These are phyloP conservation scores for Starmera amethionina DNA, from an alignment of 805 yeast genomes.

Conservation along the genomic window DNA sequence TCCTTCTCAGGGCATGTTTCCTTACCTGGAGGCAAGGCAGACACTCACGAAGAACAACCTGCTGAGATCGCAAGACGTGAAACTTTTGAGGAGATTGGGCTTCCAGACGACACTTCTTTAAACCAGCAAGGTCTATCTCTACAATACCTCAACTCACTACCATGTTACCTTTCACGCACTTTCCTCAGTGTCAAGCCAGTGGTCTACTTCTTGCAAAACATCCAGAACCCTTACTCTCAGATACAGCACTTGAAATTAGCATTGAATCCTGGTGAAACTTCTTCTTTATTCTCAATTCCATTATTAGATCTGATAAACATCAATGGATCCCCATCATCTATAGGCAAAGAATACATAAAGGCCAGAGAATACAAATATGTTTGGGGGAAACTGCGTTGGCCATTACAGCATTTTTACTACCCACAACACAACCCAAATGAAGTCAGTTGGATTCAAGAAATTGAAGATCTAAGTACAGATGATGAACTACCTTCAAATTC, in stretches of 20 bases:
- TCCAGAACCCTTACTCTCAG: constrained; percentile 13
- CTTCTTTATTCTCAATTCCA: constrained; percentile 64
- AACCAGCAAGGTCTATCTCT: constrained; percentile 41
- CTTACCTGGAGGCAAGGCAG: constrained; percentile 92
- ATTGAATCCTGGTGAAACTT: constrained; percentile 70
- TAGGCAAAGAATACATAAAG: constrained; percentile 22
- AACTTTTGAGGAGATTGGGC: constrained; percentile 80
- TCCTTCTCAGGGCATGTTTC: constrained; percentile 87
- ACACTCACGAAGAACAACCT: constrained; percentile 51
- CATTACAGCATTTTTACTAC: constrained; percentile 50
- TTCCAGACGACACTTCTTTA: constrained; percentile 38
- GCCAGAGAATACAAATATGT: constrained; percentile 26
- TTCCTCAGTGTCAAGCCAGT: constrained; percentile 79
- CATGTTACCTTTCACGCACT: constrained; percentile 75
- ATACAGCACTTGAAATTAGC: constrained; percentile 29
- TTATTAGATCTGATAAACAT: constrained; percentile 41
- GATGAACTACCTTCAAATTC: constrained; percentile 27
- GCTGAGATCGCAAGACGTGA: constrained; percentile 76
- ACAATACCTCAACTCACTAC: constrained; percentile 54
- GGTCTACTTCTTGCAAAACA: constrained; percentile 46
- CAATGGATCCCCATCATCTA: constrained; percentile 4
- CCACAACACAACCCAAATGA: constrained; percentile 46
- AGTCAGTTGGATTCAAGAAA: constrained; percentile 51
- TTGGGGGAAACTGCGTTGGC: constrained; percentile 74
- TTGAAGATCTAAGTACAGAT: constrained; percentile 51